These are phyloP conservation scores for Cladophialophora immunda DNA, from an alignment of 2,329 filamentous ascomycete genomes.

Conservation along the genomic window DNA sequence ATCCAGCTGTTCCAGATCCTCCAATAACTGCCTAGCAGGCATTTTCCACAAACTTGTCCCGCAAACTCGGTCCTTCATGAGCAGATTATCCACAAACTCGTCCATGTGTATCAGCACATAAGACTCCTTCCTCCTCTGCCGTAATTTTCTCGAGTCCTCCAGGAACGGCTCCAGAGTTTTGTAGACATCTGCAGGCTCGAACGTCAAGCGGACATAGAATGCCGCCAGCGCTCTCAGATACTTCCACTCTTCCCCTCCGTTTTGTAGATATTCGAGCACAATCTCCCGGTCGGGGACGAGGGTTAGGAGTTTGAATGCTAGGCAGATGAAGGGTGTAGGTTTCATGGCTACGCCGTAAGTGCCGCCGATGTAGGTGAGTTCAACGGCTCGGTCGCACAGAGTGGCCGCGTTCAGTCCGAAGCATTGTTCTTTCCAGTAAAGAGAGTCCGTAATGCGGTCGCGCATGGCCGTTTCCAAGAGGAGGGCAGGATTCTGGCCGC, in stretches of 20 bases:
- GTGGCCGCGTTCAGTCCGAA: conserved; percentile 88
- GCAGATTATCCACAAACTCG: conserved; percentile 89
- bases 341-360: conserved; percentile 85
- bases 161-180: conserved; percentile 81
- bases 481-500: conserved; percentile 92
- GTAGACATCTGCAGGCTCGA: conserved; percentile 83
- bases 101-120: conserved; percentile 84
- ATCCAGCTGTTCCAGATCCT: conserved; percentile 88
- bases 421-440: conserved; percentile 99
- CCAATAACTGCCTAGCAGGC: conserved; percentile 79
- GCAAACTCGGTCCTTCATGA: conserved; percentile 88
- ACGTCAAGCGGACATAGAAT: conserved; percentile 92
- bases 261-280: conserved; percentile 79
- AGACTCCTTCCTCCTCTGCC: conserved; percentile 76
- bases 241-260: conserved; percentile 79
- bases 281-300: conserved; percentile 82
- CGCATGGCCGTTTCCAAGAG: conserved; percentile 95
- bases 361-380: conserved; percentile 84
- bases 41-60: conserved; percentile 93
- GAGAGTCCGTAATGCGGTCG: conserved; percentile 92
- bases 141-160: conserved; percentile 82
- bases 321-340: conserved; percentile 88
- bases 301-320: conserved; percentile 94
- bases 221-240: conserved; percentile 89
- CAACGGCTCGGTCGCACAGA: conserved; percentile 86